Evolutionary conservation across 1,284 basidiomycete genomes (phyloP).

Genomic region (Ustilago hordei): DNA sequence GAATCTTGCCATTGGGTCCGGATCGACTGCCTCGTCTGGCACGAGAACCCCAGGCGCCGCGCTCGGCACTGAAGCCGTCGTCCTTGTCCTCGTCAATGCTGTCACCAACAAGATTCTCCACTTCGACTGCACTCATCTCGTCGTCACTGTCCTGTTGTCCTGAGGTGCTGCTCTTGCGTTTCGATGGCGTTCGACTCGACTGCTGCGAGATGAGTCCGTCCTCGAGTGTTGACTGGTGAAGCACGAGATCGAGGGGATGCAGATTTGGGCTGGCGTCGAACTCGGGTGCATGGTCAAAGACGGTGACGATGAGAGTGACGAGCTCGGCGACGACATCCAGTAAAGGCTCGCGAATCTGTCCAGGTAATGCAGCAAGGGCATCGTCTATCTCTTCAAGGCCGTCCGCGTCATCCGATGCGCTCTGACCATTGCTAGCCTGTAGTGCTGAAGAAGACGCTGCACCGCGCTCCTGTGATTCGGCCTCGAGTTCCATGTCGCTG

Average conservation of each 20-base stretch:
- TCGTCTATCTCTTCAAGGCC: conserved; percentile 39
- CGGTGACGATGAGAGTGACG: conserved; percentile 86
- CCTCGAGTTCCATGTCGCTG: conserved; percentile 43
- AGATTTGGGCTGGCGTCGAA: conserved; percentile 73
- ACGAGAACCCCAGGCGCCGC: conserved; percentile 19
- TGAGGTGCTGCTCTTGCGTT: conserved; percentile 31
- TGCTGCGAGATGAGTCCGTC: conserved; percentile 20
- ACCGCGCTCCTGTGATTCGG: conserved; percentile 19
- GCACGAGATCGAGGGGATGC: conserved; percentile 76
- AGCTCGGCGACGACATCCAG: conserved; percentile 80
- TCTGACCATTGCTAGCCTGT: background rate
- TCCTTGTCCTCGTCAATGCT: conserved; percentile 36
- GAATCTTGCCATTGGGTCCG: conserved; percentile 17
- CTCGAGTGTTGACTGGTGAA: conserved; percentile 73
- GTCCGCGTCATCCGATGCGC: conserved; percentile 19
- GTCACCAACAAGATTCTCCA: conserved; percentile 48
- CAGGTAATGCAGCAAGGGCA: conserved; percentile 24
- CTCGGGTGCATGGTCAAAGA: conserved; percentile 85
- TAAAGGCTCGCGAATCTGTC: conserved; percentile 79
- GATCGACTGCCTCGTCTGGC: conserved; percentile 25
- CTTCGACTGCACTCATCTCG: conserved; percentile 50
- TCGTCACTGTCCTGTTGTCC: conserved; percentile 43
- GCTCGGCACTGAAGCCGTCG: conserved; percentile 8
- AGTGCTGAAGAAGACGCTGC: background rate
- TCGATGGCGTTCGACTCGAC: conserved; percentile 35